These are phyloP conservation scores for Ophiostoma piceae DNA, from an alignment of 2,329 filamentous ascomycete genomes.

Conservation along the genomic window DNA sequence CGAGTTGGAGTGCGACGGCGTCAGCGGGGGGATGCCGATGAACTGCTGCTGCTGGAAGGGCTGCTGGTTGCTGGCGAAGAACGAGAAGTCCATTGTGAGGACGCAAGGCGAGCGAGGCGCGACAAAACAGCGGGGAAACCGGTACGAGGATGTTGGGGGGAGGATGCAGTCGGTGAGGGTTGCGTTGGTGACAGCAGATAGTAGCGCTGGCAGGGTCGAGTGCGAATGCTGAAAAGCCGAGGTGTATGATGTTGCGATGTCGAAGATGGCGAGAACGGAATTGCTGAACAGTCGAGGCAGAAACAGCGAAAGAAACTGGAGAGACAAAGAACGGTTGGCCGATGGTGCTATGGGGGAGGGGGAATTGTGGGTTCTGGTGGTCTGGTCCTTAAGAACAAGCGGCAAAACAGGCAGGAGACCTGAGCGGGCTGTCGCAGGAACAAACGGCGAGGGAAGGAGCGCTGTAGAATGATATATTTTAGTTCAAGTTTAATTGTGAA, in stretches of 20 bases:
- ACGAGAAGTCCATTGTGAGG: constrained; percentile 50
- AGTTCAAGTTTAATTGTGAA: neutral
- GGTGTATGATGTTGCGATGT: neutral
- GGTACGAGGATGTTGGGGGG: neutral
- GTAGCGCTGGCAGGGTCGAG: neutral
- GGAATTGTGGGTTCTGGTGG: neutral
- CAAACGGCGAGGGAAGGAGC: neutral
- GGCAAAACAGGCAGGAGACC: constrained; percentile 2
- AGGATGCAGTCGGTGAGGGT: neutral
- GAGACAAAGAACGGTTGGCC: neutral
- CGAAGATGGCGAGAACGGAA: neutral
- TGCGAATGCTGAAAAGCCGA: neutral
- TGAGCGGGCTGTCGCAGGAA: neutral
- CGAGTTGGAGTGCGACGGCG: constrained; percentile 52
- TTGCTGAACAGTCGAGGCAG: neutral
- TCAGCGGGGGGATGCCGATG: constrained; percentile 49
- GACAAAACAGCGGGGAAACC: neutral
- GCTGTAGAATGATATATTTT: neutral
- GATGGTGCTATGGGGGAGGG: neutral
- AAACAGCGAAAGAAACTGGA: neutral
- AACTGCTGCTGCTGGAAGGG: constrained; percentile 52
- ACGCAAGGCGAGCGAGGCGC: constrained; percentile 11
- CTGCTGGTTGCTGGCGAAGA: constrained; percentile 46
- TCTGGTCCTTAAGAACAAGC: neutral
- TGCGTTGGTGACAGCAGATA: neutral